Evolutionary conservation across 73 alveolate species (phyloP).

Genomic region (Paramecium tetraurelia): DNA sequence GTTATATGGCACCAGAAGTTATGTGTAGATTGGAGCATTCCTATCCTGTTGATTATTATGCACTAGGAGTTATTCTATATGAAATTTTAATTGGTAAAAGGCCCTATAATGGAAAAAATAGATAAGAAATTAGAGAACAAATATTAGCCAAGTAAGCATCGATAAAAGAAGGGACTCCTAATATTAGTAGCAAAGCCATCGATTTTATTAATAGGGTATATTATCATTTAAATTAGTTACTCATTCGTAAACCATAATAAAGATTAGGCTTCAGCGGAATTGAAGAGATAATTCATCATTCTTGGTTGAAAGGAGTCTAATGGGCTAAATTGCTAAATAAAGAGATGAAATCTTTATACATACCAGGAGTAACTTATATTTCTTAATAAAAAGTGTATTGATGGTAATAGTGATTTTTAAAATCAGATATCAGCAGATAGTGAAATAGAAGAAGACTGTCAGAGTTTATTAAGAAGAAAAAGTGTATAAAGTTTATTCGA

Average conservation of each 20-base stretch:
- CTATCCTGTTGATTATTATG: constrained; percentile 70
- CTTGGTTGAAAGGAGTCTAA: constrained; percentile 82
- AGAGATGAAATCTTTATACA: constrained; percentile 10
- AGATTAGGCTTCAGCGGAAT: constrained; percentile 87
- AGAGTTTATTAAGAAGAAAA: constrained; percentile 29
- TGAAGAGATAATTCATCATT: constrained; percentile 78
- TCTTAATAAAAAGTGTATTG: not conserved
- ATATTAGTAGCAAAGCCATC: constrained; percentile 86
- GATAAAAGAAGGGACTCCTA: constrained; percentile 80
- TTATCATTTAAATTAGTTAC: not conserved
- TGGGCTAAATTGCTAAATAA: constrained; percentile 70
- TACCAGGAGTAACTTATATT: constrained; percentile 44
- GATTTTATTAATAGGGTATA: constrained; percentile 89
- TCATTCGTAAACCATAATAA: constrained; percentile 77
- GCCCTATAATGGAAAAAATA: constrained; percentile 88
- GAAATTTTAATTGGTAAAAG: constrained; percentile 76
- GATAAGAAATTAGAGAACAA: constrained; percentile 77
- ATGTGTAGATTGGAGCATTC: constrained; percentile 66
- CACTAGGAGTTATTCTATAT: constrained; percentile 77
- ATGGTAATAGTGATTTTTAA: constrained; percentile 45
- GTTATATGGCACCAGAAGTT: constrained; percentile 84
- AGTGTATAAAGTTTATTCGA: constrained; percentile 44
- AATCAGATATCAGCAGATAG: constrained; percentile 25
- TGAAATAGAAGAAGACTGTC: constrained; percentile 29
- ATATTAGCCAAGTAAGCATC: constrained; percentile 70